phyloP scores from a whole-genome alignment of 441 rosid genomes.

The Dalechampia spathulata region DNA sequence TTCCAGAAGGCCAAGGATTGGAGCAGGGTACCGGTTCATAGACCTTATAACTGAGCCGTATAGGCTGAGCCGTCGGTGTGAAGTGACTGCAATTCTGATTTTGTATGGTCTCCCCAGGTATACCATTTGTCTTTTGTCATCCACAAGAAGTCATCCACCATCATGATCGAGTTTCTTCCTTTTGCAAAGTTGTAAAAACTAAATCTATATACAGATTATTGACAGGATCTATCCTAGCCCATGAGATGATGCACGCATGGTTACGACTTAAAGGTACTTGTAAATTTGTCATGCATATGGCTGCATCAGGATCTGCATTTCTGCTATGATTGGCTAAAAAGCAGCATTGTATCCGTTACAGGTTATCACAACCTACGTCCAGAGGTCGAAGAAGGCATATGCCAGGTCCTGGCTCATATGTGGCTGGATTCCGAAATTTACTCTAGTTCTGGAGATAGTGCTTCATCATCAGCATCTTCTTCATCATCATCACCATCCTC shows the following conservation, averaged over 20 bases:
- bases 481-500: conserved; percentile 40
- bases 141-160: not conserved
- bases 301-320: not conserved
- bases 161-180: too few species aligned
- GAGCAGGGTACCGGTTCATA: conserved; percentile 48
- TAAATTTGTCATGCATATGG: not conserved
- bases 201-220: conserved; percentile 70
- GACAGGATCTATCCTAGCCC: conserved; percentile 94
- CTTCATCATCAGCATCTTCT: conserved; percentile 24
- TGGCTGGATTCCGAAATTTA: conserved; percentile 86
- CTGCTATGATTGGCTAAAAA: conserved; percentile 1
- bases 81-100: conserved; percentile 97
- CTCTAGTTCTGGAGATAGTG: conserved; percentile 34
- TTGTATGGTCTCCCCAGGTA: conserved; percentile 97
- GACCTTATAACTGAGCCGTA: conserved; percentile 79
- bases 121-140: too few species aligned
- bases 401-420: conserved; percentile 94
- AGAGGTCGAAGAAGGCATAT: conserved; percentile 97
- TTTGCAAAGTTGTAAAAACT: too few species aligned
- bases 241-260: conserved; percentile 99
- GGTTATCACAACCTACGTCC: conserved; percentile 84
- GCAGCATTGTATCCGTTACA: conserved; percentile 17
- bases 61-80: conserved; percentile 74
- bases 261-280: conserved; percentile 79
- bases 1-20: conserved; percentile 65